Conservation (phyloP, 2,329 filamentous ascomycete species). For the Talaromyces albobiverticillius region DNA sequence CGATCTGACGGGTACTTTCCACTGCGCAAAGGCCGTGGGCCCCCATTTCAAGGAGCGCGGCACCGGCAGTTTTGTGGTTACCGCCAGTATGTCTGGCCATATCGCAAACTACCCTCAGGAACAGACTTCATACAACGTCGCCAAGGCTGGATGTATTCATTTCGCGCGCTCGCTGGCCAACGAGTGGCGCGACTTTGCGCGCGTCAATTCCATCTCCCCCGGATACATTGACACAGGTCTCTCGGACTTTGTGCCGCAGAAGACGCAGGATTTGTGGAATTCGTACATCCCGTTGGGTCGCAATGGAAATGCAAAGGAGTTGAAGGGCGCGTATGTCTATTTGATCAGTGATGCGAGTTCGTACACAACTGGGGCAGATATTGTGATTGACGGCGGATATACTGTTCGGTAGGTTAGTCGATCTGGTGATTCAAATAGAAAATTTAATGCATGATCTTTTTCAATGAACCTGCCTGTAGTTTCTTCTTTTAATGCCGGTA, state of each 20-base stretch:
- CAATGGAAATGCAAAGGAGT: conserved; percentile 62
- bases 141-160: conserved; percentile 67
- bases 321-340: conserved; percentile 59
- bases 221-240: conserved; percentile 68
- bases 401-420: conserved; percentile 39
- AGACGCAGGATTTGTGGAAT: conserved; percentile 57
- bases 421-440: no score
- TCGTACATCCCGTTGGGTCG: conserved; percentile 60
- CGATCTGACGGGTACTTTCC: conserved; percentile 80
- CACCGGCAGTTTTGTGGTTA: conserved; percentile 64
- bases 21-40: conserved; percentile 86
- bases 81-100: conserved; percentile 60
- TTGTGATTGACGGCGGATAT: conserved; percentile 51
- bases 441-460: no score
- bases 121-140: conserved; percentile 63
- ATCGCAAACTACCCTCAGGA: conserved; percentile 61
- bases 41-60: conserved; percentile 68
- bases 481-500: no score
- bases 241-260: conserved; percentile 61
- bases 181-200: conserved; percentile 68
- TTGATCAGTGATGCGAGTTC: conserved; percentile 47
- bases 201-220: conserved; percentile 66
- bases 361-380: conserved; percentile 49
- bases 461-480: no score
- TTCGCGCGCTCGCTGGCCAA: conserved; percentile 63